Percentiles rank a stretch among this genome's conserved stretches.
phyloP scores from a whole-genome alignment of 2,329 filamentous ascomycete genomes.

The Triangularia verruculosa region DNA sequence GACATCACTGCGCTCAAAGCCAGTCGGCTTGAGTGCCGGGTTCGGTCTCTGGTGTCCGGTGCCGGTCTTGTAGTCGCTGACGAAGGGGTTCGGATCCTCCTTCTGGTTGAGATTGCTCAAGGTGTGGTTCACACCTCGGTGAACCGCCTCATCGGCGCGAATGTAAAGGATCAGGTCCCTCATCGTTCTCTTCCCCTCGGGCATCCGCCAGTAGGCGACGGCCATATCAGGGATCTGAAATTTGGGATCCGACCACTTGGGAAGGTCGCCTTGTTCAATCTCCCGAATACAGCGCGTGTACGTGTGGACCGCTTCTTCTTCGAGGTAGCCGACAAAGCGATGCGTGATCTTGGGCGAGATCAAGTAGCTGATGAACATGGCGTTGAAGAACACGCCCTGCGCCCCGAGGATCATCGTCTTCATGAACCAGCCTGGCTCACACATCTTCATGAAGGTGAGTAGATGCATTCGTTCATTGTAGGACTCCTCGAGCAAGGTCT shows the following conservation, averaged over 20 bases:
- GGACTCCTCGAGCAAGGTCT: slow-evolving; percentile 83
- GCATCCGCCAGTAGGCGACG: slow-evolving; percentile 90
- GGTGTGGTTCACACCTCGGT: slow-evolving; percentile 94
- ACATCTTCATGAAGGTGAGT: slow-evolving; percentile 79
- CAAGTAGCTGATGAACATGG: slow-evolving; percentile 85
- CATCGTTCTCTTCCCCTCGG: slow-evolving; percentile 78
- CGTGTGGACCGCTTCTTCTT: slow-evolving; percentile 94
- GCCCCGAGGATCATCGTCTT: slow-evolving; percentile 87
- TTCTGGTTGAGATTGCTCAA: slow-evolving; percentile 82
- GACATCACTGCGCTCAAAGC: slow-evolving; percentile 82
- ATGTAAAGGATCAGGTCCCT: slow-evolving; percentile 84
- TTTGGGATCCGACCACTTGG: slow-evolving; percentile 69
- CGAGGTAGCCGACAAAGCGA: slow-evolving; percentile 93
- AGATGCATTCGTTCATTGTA: slow-evolving; percentile 95
- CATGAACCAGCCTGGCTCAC: slow-evolving; percentile 77
- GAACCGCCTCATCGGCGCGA: slow-evolving; percentile 69
- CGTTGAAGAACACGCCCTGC: slow-evolving; percentile 96
- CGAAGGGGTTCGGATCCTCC: slow-evolving; percentile 89
- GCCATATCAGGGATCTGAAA: slow-evolving; percentile 85
- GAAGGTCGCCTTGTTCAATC: slow-evolving; percentile 78
- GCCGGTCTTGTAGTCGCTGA: slow-evolving; percentile 73
- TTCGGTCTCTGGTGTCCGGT: slow-evolving; percentile 58
- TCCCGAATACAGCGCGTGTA: slow-evolving; percentile 89
- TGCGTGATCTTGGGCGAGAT: slow-evolving; percentile 84
- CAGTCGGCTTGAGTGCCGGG: slow-evolving; percentile 60